These are phyloP conservation scores for Lachancea meyersii DNA, from an alignment of 805 yeast genomes.

Conservation along the genomic window DNA sequence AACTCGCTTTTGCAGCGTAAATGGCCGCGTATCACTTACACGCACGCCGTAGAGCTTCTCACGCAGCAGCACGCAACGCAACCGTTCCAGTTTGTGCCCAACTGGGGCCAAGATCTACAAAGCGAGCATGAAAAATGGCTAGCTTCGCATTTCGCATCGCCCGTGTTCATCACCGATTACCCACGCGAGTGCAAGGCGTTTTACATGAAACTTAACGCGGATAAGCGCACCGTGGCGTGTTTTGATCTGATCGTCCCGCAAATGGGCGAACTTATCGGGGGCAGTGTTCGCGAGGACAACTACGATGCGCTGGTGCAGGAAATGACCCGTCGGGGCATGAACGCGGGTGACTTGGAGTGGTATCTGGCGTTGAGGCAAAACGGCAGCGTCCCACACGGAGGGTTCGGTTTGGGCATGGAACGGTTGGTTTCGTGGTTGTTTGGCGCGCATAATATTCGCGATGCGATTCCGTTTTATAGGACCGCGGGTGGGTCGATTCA, in stretches of 20 bases:
- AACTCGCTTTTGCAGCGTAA: conserved; percentile 36
- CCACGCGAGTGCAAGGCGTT: conserved; percentile 79
- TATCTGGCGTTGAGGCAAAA: conserved; percentile 64
- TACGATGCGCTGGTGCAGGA: conserved; percentile 41
- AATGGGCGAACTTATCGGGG: conserved; percentile 91
- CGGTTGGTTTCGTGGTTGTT: conserved; percentile 68
- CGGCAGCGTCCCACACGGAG: conserved; percentile 92
- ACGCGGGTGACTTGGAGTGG: conserved; percentile 60
- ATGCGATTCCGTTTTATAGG: conserved; percentile 74
- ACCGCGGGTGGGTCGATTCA: background rate
- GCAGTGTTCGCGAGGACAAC: conserved; percentile 81
- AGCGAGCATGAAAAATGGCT: conserved; percentile 91
- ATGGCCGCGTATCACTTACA: conserved; percentile 73
- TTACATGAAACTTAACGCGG: conserved; percentile 66
- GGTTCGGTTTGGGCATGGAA: conserved; percentile 94
- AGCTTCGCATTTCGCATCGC: conserved; percentile 64
- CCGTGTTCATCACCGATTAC: conserved; percentile 86
- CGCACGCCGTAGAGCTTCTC: conserved; percentile 61
- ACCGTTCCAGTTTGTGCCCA: conserved; percentile 37
- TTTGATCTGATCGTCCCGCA: conserved; percentile 86
- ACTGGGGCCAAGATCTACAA: conserved; percentile 67
- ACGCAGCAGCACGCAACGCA: conserved; percentile 30
- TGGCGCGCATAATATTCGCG: conserved; percentile 74
- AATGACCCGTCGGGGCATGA: conserved; percentile 53
- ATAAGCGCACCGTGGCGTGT: conserved; percentile 67